Evolutionary conservation across 2,329 filamentous ascomycete genomes (phyloP), one percentile per base, ranked within the genome.

Genomic region (Rutstroemia sp.): DNA sequence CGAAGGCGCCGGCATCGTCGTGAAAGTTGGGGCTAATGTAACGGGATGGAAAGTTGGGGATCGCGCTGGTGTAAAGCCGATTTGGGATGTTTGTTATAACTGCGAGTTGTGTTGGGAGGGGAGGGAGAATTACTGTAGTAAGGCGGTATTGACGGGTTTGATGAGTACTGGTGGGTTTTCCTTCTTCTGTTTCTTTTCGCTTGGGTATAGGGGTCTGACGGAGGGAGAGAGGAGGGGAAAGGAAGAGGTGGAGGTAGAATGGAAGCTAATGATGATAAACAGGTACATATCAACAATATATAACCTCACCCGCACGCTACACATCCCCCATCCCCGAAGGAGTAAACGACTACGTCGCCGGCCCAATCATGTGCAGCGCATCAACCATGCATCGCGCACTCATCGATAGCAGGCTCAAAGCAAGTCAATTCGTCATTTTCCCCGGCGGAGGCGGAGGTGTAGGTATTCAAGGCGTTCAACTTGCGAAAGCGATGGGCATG

Each of bases 281-380:
- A 69, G 75, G 80, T 1, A 78, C 78, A 1, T 84, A 82, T 65
- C 77, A 82, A 67, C 78, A 84, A 65, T 85, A 84, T 65, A 69
- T 83, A 40, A 72, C 75, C 12, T 77, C 75, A 1, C 80, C 81
- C 0, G 80, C 78, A 14, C 73, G 57, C 48, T 62, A 64, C 27
- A 60, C 60, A 3, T 74, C 73, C 0, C 71, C 74, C 19, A 82
- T 83, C 56, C 81, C 80, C 0, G 77, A 82, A 36, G 78, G 75
- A 0, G 75, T 83, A 0, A 67, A 70, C 0, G 79, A 82, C 58
- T 75, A 78, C 58, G 62, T 34, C 9, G 30, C 30, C 10, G 30
- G 30, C 4, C 30, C 30, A 12, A 34, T 34, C 30, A 34, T 34
- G 30, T 34, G 30, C 7, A 34, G 30, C 10, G 30, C 30, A 34